Base-by-base conservation (phyloP, 352 stramenopile genomes). In the Phytophthora idaei region DNA sequence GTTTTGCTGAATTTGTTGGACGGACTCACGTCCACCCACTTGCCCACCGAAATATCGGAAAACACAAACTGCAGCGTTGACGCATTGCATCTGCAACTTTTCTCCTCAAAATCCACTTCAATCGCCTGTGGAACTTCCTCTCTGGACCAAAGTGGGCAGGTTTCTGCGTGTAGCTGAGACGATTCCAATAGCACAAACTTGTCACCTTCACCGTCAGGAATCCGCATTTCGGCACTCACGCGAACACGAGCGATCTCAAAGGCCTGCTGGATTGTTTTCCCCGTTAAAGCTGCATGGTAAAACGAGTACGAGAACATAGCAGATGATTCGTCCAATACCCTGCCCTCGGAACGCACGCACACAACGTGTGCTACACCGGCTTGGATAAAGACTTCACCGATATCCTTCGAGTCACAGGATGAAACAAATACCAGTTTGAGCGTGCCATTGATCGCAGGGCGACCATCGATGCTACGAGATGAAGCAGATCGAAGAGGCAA, bases 341-440 rank as follows among this genome's bases (percentile, higher is more conserved):
- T 74, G 25, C 86, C 78, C 28, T 89, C 79, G 31, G 78, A 90
- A n/a, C 80, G 75, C 28, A 92, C 86, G 50, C 86, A 94, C 25
- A 94, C 86, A 41, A 94, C 86, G 60, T 94, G 84, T 5, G 81
- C 71, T 6, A 92, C 86, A 4, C 86, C 86, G 4, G 86, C 86
- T 54, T 89, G 78, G 28, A 94, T 85, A 50, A 94, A 94, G 6
- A 94, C 83, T 58, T 87, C 80, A 32, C 86, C 86, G n/a, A 94
- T 83, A 50, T 90, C 83, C 27, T 65, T 76, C 12, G 86, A 94
- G 52, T 94, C 80, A 60, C 86, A 94, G 1, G 83, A 92, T 28
- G 86, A 94, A 37, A 94, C 86, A 61, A 94, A 91, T 5, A 94
- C 83, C 21, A 94, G 69, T 64, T 92, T 94, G 36, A 94, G 71